phyloP scores from a whole-genome alignment of 2,329 filamentous ascomycete species.

The Stagonosporopsis chrysanthemi region DNA sequence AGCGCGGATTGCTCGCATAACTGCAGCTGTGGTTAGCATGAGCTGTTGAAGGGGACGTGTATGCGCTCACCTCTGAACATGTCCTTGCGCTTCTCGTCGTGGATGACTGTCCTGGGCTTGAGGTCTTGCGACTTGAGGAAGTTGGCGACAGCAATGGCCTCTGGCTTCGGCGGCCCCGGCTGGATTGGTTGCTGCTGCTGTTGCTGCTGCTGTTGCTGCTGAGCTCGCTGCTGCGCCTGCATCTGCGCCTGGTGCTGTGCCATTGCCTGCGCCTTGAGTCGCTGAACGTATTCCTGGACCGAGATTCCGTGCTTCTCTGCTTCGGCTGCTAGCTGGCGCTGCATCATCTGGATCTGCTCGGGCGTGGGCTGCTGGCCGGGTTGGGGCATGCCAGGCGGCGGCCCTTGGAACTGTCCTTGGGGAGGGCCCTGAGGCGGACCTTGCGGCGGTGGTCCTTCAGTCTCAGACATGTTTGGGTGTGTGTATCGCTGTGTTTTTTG shows the following conservation, averaged over 20 bases:
- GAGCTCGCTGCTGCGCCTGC: conserved; percentile 40
- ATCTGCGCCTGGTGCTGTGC: conserved; percentile 60
- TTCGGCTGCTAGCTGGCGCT: conserved; percentile 81
- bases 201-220: conserved; percentile 45
- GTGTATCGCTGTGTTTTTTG: neutral
- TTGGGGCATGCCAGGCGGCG: conserved; percentile 34
- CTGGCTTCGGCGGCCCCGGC: conserved; percentile 84
- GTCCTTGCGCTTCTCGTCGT: conserved; percentile 95
- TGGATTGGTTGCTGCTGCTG: conserved; percentile 66
- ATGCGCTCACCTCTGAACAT: conserved; percentile 83
- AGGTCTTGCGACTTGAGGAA: conserved; percentile 85
- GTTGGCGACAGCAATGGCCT: conserved; percentile 86
- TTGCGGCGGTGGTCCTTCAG: conserved; percentile 26
- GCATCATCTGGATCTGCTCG: conserved; percentile 85
- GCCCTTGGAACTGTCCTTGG: conserved; percentile 23
- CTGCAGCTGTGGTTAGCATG: conserved; percentile 55
- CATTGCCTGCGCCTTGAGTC: conserved; percentile 61
- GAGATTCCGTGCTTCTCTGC: conserved; percentile 85
- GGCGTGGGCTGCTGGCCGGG: conserved; percentile 69
- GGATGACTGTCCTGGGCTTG: conserved; percentile 88
- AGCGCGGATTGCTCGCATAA: conserved; percentile 93
- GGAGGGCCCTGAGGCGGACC: conserved; percentile 31
- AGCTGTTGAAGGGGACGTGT: neutral
- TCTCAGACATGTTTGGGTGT: conserved; percentile 31
- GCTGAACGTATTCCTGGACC: conserved; percentile 79